Percentiles rank a stretch among this genome's conserved stretches.
phyloP scores from a whole-genome alignment of 305 asterid species.

The Salvia sclarea region DNA sequence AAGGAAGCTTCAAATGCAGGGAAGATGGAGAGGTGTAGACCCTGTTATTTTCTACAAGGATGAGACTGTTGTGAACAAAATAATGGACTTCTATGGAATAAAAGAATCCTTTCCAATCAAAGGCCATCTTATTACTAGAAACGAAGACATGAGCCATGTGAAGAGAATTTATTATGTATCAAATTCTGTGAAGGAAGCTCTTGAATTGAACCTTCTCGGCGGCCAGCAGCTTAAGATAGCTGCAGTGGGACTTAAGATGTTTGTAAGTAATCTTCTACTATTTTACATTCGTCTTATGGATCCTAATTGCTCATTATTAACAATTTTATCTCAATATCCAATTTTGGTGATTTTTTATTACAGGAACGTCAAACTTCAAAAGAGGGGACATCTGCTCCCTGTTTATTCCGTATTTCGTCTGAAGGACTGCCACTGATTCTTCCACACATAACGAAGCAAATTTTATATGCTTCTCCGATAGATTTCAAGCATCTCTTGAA shows the following conservation, averaged over 20 bases:
- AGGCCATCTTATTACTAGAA: conserved; percentile 86
- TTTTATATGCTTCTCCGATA: conserved; percentile 58
- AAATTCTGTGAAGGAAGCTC: conserved; percentile 73
- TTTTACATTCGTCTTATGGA: neutral
- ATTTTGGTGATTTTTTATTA: conserved; percentile 24
- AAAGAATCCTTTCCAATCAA: conserved; percentile 69
- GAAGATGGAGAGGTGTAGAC: conserved; percentile 96
- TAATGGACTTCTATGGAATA: conserved; percentile 83
- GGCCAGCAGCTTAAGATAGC: conserved; percentile 97
- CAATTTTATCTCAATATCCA: neutral
- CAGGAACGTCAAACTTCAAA: conserved; percentile 90
- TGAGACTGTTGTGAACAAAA: conserved; percentile 51
- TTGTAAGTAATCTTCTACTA: conserved; percentile 57
- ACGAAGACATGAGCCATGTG: conserved; percentile 70
- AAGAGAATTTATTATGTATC: conserved; percentile 87
- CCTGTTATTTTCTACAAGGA: conserved; percentile 89
- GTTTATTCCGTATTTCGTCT: conserved; percentile 88
- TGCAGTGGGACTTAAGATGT: conserved; percentile 93
- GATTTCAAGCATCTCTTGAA: conserved; percentile 85
- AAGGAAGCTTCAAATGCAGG: conserved; percentile 86
- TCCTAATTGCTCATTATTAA: neutral
- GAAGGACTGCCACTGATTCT: conserved; percentile 92
- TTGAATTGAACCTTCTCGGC: conserved; percentile 71
- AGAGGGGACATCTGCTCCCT: conserved; percentile 72
- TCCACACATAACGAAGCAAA: conserved; percentile 80